Conservation (phyloP, 768 basidiomycete species). For the Daedaleopsis nitida region DNA sequence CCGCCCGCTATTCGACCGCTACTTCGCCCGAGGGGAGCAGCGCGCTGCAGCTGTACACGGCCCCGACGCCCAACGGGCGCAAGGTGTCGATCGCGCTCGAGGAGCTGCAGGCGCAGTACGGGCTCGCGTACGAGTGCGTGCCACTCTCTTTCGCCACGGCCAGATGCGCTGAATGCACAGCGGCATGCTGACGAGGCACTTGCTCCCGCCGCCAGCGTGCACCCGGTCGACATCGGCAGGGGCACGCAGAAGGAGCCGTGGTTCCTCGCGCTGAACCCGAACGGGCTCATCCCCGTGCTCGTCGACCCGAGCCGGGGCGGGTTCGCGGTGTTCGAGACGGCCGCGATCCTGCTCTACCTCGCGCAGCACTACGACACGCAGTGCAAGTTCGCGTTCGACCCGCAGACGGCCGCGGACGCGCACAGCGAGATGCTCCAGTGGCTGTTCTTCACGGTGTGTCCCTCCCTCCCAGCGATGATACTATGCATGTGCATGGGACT, state of each 20-base stretch:
- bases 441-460: constrained; percentile 75
- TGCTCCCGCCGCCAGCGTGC: constrained; percentile 37
- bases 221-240: constrained; percentile 57
- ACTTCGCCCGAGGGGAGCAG: constrained; percentile 10
- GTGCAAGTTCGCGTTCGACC: constrained; percentile 64
- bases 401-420: constrained; percentile 49
- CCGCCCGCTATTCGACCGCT: constrained; percentile 12
- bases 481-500: no score
- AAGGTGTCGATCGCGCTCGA: constrained; percentile 54
- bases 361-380: constrained; percentile 77
- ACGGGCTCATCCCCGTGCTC: constrained; percentile 72
- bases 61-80: constrained; percentile 54
- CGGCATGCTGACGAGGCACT: neutral
- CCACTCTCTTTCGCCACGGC: neutral
- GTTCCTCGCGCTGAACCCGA: constrained; percentile 76
- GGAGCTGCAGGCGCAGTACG: constrained; percentile 50
- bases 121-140: constrained; percentile 53
- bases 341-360: constrained; percentile 83
- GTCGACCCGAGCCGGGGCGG: constrained; percentile 61
- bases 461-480: no score
- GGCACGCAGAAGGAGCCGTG: constrained; percentile 79
- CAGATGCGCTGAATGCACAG: no score
- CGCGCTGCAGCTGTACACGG: constrained; percentile 29
- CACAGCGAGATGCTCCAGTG: constrained; percentile 79
- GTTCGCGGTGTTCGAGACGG: constrained; percentile 72